Evolutionary conservation across 108 stramenopile species (phyloP).

Genomic region (Fragilaria crotonensis): DNA sequence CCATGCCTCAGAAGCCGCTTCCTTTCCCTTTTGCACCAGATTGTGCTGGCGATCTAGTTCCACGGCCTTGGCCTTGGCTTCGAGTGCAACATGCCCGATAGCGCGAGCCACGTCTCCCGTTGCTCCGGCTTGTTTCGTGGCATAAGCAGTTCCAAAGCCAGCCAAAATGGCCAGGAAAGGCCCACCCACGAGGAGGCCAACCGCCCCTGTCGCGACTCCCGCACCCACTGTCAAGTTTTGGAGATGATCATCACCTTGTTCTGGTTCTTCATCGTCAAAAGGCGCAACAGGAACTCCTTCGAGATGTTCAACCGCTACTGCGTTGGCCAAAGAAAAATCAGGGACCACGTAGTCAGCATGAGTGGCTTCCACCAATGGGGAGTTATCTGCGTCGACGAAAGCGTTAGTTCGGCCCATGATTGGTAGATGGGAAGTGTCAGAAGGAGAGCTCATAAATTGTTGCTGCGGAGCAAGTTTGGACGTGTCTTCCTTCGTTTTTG

Average conservation of each 20-base stretch:
- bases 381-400: too few species aligned
- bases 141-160: slow-evolving; percentile 34
- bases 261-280: not conserved
- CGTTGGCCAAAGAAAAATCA: too few species aligned
- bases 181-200: slow-evolving; percentile 37
- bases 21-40: slow-evolving; percentile 31
- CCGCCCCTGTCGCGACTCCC: slow-evolving; percentile 19
- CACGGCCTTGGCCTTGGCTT: slow-evolving; percentile 26
- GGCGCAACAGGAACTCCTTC: not conserved
- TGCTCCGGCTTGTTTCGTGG: slow-evolving; percentile 18
- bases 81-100: slow-evolving; percentile 32
- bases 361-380: too few species aligned
- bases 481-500: too few species aligned
- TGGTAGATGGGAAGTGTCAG: too few species aligned
- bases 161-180: slow-evolving; percentile 29
- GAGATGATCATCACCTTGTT: not conserved
- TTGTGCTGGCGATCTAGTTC: slow-evolving; percentile 53
- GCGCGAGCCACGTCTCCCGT: slow-evolving; percentile 37
- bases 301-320: not conserved
- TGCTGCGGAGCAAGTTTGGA: too few species aligned
- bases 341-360: too few species aligned
- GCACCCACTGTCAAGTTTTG: slow-evolving; percentile 16
- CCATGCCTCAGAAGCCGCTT: slow-evolving; percentile 25
- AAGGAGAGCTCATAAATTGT: too few species aligned
- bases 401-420: too few species aligned